Conservation (phyloP, 805 yeast genomes). For the Saccharomycopsis sp. region DNA sequence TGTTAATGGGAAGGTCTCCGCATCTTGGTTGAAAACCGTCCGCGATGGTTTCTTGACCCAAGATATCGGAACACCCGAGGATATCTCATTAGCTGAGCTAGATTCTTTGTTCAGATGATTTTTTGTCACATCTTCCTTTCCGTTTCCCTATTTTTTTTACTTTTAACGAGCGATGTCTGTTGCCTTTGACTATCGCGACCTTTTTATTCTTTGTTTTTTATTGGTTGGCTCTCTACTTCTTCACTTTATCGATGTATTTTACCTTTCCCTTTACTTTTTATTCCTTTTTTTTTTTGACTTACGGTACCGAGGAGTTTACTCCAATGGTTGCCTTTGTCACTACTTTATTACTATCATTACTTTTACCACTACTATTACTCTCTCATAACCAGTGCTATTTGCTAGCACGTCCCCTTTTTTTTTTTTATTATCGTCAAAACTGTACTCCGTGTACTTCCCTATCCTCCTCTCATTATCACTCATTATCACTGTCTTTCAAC, state of each 20-base stretch:
- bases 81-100: conserved; percentile 62
- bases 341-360: too few species aligned
- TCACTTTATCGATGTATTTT: background rate
- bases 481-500: background rate
- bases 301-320: too few species aligned
- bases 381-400: background rate
- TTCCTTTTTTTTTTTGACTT: background rate
- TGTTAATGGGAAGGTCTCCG: conserved; percentile 30
- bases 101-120: conserved; percentile 38
- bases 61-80: conserved; percentile 76
- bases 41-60: conserved; percentile 72
- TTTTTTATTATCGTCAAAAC: too few species aligned
- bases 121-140: background rate
- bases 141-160: background rate
- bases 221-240: background rate
- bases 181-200: background rate
- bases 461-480: background rate
- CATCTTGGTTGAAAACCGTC: conserved; percentile 66
- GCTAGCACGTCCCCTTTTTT: background rate
- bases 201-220: background rate
- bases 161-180: background rate
- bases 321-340: too few species aligned
- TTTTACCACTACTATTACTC: background rate
- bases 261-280: background rate
- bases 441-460: too few species aligned